These are phyloP conservation scores for Pittosporum tobira DNA, from an alignment of 129 eudicot species.

Conservation along the genomic window DNA sequence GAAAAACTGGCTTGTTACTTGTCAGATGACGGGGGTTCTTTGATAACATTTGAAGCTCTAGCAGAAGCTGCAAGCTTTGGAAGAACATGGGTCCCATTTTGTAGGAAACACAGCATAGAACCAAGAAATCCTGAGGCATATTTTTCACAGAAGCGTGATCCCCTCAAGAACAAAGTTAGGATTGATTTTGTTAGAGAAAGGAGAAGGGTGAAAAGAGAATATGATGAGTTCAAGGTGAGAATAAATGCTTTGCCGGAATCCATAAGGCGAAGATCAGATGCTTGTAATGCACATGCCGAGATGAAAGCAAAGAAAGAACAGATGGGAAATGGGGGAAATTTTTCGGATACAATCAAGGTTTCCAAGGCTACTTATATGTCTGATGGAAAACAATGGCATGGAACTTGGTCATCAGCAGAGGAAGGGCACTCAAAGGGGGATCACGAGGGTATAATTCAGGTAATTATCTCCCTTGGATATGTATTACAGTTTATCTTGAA, in stretches of 20 bases:
- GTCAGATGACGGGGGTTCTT: conserved; percentile 63
- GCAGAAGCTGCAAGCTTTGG: conserved; percentile 76
- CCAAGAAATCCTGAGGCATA: conserved; percentile 63
- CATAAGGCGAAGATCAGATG: conserved; percentile 63
- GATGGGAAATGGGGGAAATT: conserved; percentile 25
- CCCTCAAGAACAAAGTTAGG: conserved; percentile 47
- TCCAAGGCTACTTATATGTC: conserved; percentile 60
- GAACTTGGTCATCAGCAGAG: conserved; percentile 58
- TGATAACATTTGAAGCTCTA: conserved; percentile 56
- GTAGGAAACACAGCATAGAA: conserved; percentile 46
- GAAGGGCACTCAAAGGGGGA: conserved; percentile 52
- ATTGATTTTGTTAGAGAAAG: conserved; percentile 48
- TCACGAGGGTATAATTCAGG: conserved; percentile 69
- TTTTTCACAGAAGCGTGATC: conserved; percentile 51
- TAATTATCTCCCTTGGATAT: conserved; percentile 6
- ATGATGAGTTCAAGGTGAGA: conserved; percentile 56
- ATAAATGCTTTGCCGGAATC: conserved; percentile 54
- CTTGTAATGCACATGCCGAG: conserved; percentile 50
- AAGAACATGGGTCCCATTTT: conserved; percentile 54
- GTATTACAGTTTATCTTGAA: not conserved
- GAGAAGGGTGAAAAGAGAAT: conserved; percentile 53
- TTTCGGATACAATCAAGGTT: conserved; percentile 27
- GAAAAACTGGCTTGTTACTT: conserved; percentile 57
- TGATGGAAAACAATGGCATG: conserved; percentile 64
- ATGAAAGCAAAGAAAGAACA: conserved; percentile 43